Percentiles rank a stretch among this genome's conserved stretches.
phyloP scores from a whole-genome alignment of 441 rosid genomes.

The Omphalea diandra region DNA sequence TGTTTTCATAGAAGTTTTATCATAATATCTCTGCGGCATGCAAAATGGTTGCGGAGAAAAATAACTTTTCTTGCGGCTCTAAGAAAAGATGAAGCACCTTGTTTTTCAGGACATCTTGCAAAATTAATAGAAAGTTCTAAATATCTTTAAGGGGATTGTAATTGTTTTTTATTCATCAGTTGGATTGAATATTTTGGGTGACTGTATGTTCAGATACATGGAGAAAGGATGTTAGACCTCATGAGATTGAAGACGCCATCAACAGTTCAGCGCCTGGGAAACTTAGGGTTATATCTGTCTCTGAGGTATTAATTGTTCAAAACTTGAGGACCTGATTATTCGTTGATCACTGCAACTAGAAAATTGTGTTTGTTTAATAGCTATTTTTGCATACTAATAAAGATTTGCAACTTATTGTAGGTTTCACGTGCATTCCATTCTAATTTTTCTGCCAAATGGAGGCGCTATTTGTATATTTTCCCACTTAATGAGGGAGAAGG shows the following conservation, averaged over 20 bases:
- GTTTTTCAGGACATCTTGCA: not conserved
- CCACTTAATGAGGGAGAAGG: constrained; percentile 63
- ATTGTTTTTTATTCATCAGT: not conserved
- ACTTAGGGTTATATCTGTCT: constrained; percentile 66
- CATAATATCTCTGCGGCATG: not conserved
- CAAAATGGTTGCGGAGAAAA: no score
- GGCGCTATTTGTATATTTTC: constrained; percentile 85
- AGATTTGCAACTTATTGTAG: constrained; percentile 34
- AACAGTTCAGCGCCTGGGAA: constrained; percentile 67
- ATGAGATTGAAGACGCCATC: constrained; percentile 62
- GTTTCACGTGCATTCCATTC: constrained; percentile 94
- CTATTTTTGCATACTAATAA: constrained; percentile 17
- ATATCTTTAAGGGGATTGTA: constrained; percentile 1
- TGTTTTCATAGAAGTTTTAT: not conserved
- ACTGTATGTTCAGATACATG: constrained; percentile 69
- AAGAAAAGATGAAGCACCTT: not conserved
- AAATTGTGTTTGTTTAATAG: not conserved
- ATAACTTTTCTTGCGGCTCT: not conserved
- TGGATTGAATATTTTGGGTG: constrained; percentile 6
- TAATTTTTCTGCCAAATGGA: constrained; percentile 97
- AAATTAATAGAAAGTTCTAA: not conserved
- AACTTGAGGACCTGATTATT: constrained; percentile 1
- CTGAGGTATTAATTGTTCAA: constrained; percentile 48
- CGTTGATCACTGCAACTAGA: constrained; percentile 3
- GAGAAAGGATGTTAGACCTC: constrained; percentile 71